Percentiles rank a stretch among this genome's conserved stretches.
These are phyloP conservation scores for Boletus fagicola DNA, from an alignment of 768 basidiomycete genomes.

Conservation along the genomic window DNA sequence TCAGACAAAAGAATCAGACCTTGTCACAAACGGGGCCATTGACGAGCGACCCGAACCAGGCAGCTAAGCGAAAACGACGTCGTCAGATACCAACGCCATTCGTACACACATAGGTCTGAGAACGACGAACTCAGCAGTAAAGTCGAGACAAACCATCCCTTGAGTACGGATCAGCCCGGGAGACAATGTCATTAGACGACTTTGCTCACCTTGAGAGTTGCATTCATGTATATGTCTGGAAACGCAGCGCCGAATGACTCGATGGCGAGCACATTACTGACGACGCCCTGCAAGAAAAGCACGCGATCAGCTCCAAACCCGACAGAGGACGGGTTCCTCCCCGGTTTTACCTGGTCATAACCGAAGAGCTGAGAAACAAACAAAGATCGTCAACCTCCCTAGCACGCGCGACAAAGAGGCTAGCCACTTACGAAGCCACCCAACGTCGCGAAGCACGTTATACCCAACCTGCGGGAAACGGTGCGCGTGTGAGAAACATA, in stretches of 20 bases:
- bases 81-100: conserved; percentile 7
- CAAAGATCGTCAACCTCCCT: background rate
- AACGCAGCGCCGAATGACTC: conserved; percentile 36
- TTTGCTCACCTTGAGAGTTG: conserved; percentile 23
- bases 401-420: background rate
- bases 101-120: background rate
- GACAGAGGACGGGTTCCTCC: background rate
- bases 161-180: background rate
- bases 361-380: conserved; percentile 28
- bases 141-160: conserved; percentile 36
- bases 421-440: conserved; percentile 31
- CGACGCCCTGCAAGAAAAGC: conserved; percentile 25
- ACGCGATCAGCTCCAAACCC: background rate
- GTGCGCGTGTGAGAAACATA: background rate
- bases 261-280: conserved; percentile 34
- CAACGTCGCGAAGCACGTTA: conserved; percentile 33
- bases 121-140: conserved; percentile 26
- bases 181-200: background rate
- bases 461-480: conserved; percentile 24
- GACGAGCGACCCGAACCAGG: conserved; percentile 30
- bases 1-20: conserved; percentile 6
- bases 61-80: conserved; percentile 19
- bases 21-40: conserved; percentile 35
- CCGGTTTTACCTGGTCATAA: conserved; percentile 27
- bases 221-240: conserved; percentile 30